Conservation (phyloP, 1,284 basidiomycete species). For the Lignosus rhinocerotis region DNA sequence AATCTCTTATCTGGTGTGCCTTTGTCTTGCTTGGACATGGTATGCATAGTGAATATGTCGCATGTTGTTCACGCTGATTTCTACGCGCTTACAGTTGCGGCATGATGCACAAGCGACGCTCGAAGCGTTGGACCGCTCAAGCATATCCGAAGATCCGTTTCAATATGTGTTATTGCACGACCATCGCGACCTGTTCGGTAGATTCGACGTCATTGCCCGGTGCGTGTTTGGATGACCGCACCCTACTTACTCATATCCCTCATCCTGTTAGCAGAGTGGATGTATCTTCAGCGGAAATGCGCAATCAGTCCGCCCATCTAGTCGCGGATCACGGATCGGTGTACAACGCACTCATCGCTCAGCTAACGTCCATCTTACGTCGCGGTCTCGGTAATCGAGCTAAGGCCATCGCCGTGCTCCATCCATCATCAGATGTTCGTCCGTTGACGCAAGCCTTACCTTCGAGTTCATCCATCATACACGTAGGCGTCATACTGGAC, state of each 20-base stretch:
- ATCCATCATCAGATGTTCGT: conserved; percentile 46
- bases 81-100: conserved; percentile 52
- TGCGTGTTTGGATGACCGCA: conserved; percentile 31
- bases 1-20: conserved; percentile 85
- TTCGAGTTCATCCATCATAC: conserved; percentile 45
- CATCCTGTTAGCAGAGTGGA: conserved; percentile 51
- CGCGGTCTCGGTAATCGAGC: conserved; percentile 73
- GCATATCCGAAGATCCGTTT: conserved; percentile 64
- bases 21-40: conserved; percentile 67
- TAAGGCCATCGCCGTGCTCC: conserved; percentile 59
- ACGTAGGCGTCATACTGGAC: conserved; percentile 78
- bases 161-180: conserved; percentile 75
- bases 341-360: conserved; percentile 54
- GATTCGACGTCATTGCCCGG: conserved; percentile 71
- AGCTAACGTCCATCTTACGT: conserved; percentile 56
- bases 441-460: conserved; percentile 55
- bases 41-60: conserved; percentile 32
- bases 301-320: conserved; percentile 43
- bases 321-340: conserved; percentile 64
- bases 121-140: conserved; percentile 53
- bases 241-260: not conserved
- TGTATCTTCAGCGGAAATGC: conserved; percentile 51
- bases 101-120: conserved; percentile 78
- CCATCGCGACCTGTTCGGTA: conserved; percentile 54
- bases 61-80: not conserved